Percentiles rank a stretch among this genome's conserved stretches.
phyloP scores from a whole-genome alignment of 371 early-diverging fungal genomes.

The Aphelidium insulamus region DNA sequence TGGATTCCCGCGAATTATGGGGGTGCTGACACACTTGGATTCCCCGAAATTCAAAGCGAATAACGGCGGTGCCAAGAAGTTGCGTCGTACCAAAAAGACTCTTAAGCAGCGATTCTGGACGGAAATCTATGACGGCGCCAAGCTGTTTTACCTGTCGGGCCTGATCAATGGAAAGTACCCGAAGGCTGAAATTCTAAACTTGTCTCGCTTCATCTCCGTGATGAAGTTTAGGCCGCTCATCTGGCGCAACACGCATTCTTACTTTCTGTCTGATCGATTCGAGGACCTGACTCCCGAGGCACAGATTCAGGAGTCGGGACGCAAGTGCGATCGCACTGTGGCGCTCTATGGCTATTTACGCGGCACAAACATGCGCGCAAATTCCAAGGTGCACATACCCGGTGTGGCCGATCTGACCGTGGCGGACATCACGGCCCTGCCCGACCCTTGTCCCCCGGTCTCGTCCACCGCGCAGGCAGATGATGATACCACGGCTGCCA shows the following conservation, averaged over 20 bases:
- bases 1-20: constrained; percentile 95
- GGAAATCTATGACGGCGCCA: constrained; percentile 93
- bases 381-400: constrained; percentile 72
- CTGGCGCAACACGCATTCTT: constrained; percentile 92
- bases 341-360: constrained; percentile 84
- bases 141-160: constrained; percentile 87
- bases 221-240: constrained; percentile 89
- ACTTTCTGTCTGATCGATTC: constrained; percentile 81
- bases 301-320: constrained; percentile 44
- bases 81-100: constrained; percentile 71
- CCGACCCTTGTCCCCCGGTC: constrained; percentile 87
- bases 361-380: constrained; percentile 69
- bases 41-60: constrained; percentile 75
- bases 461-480: too few relatives aligned
- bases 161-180: constrained; percentile 79
- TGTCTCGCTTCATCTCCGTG: constrained; percentile 88
- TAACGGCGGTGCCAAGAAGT: too few relatives aligned
- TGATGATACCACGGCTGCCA: too few relatives aligned
- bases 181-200: constrained; percentile 73
- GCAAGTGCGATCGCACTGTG: constrained; percentile 75
- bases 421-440: constrained; percentile 40
- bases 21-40: constrained; percentile 85
- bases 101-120: constrained; percentile 97
- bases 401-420: constrained; percentile 79
- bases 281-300: constrained; percentile 87